Conservation (phyloP, 805 yeast species). For the Monosporozyma solicola region DNA sequence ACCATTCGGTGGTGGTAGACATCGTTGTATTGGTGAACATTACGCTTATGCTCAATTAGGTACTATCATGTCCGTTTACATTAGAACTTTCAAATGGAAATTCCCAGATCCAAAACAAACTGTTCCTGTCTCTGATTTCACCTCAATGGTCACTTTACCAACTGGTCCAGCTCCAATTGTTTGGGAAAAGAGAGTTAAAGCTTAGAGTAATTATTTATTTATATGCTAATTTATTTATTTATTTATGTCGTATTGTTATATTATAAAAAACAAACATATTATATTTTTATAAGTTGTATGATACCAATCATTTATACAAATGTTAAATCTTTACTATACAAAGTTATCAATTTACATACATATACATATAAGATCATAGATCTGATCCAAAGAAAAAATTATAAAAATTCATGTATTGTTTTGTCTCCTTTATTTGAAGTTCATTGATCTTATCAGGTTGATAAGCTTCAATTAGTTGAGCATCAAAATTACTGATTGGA, state of each 20-base stretch:
- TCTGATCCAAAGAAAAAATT: slow-evolving; percentile 14
- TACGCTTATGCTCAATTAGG: slow-evolving; percentile 94
- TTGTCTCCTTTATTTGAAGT: slow-evolving; percentile 21
- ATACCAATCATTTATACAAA: not conserved
- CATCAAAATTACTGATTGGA: not conserved
- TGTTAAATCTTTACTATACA: not conserved
- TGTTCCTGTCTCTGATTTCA: slow-evolving; percentile 66
- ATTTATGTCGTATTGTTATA: not conserved
- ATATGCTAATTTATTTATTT: not conserved
- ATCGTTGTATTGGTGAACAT: slow-evolving; percentile 98
- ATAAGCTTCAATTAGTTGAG: not conserved
- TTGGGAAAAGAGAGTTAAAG: slow-evolving; percentile 55
- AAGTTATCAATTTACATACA: not conserved
- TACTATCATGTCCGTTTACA: slow-evolving; percentile 63
- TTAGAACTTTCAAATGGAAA: slow-evolving; percentile 72
- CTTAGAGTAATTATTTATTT: not conserved
- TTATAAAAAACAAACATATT: not conserved
- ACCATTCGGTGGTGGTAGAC: slow-evolving; percentile 99
- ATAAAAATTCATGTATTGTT: slow-evolving; percentile 26
- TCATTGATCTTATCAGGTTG: slow-evolving; percentile 11
- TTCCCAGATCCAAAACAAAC: slow-evolving; percentile 42
- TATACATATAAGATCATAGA: slow-evolving; percentile 3
- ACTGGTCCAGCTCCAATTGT: slow-evolving; percentile 58
- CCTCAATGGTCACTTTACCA: slow-evolving; percentile 91
- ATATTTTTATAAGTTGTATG: not conserved